Percentiles rank a stretch among this genome's conserved stretches.
Conservation (phyloP, 805 yeast species). For the Yarrowia divulgata region DNA sequence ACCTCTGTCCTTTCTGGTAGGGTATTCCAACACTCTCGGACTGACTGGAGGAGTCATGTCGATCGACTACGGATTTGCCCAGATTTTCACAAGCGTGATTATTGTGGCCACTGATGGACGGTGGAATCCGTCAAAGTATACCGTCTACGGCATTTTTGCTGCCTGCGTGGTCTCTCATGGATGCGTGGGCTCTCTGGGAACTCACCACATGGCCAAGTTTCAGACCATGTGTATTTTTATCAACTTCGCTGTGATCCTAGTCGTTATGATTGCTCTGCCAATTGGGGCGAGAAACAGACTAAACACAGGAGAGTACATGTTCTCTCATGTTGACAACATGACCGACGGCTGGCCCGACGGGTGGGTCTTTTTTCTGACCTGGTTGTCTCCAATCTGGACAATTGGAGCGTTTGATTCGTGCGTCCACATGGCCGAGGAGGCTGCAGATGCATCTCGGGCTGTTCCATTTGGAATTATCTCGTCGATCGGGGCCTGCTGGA, state of each 20-base stretch:
- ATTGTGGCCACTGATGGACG: constrained; percentile 59
- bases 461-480: constrained; percentile 71
- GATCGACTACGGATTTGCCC: constrained; percentile 73
- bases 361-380: constrained; percentile 60
- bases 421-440: constrained; percentile 73
- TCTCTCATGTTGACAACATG: constrained; percentile 59
- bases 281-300: constrained; percentile 49
- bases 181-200: constrained; percentile 61
- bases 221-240: constrained; percentile 65
- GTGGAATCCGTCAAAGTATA: constrained; percentile 62
- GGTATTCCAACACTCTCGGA: constrained; percentile 72
- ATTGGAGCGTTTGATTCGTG: constrained; percentile 72
- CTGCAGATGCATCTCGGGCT: constrained; percentile 61
- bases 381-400: constrained; percentile 79
- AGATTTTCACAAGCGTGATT: constrained; percentile 55
- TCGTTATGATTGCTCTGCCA: constrained; percentile 52
- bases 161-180: constrained; percentile 65
- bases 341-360: constrained; percentile 64
- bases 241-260: constrained; percentile 60
- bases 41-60: constrained; percentile 71
- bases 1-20: constrained; percentile 67
- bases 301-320: constrained; percentile 61
- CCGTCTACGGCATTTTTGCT: constrained; percentile 68
- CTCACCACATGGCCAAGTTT: constrained; percentile 62
- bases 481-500: constrained; percentile 62